Percentiles rank a stretch among this genome's conserved stretches.
These are phyloP conservation scores for Arthrobotrys pseudoclavata DNA, from an alignment of 2,329 filamentous ascomycete species.

Conservation along the genomic window DNA sequence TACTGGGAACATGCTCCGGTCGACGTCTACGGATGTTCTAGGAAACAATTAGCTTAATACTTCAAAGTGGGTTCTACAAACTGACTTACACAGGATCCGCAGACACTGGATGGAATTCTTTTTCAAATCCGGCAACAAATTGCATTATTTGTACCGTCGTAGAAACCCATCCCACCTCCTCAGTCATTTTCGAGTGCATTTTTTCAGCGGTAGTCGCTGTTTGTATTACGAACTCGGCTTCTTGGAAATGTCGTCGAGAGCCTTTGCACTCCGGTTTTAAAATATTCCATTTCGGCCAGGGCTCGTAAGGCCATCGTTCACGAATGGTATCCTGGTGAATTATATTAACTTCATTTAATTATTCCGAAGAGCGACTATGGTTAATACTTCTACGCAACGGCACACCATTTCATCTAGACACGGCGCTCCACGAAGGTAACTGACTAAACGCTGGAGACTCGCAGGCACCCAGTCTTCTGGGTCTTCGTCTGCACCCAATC, in stretches of 20 bases:
- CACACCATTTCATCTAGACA: neutral
- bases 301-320: constrained; percentile 12
- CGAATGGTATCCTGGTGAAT: neutral
- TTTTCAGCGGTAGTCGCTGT: neutral
- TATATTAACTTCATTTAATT: no score
- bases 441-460: constrained; percentile 9
- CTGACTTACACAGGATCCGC: neutral
- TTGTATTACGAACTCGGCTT: constrained; percentile 1
- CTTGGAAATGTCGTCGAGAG: neutral
- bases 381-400: constrained; percentile 9
- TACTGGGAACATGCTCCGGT: neutral
- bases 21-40: neutral
- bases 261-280: neutral
- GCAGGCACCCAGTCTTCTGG: constrained; percentile 4
- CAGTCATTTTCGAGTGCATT: neutral
- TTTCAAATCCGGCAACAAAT: neutral
- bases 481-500: neutral
- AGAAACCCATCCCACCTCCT: constrained; percentile 7
- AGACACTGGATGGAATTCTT: neutral
- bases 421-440: neutral
- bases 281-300: neutral
- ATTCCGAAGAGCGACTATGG: no score
- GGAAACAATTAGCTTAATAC: neutral
- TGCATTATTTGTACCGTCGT: neutral
- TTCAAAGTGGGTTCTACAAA: no score